Conservation (phyloP, 768 basidiomycete genomes). For the Podaxis sp. region DNA sequence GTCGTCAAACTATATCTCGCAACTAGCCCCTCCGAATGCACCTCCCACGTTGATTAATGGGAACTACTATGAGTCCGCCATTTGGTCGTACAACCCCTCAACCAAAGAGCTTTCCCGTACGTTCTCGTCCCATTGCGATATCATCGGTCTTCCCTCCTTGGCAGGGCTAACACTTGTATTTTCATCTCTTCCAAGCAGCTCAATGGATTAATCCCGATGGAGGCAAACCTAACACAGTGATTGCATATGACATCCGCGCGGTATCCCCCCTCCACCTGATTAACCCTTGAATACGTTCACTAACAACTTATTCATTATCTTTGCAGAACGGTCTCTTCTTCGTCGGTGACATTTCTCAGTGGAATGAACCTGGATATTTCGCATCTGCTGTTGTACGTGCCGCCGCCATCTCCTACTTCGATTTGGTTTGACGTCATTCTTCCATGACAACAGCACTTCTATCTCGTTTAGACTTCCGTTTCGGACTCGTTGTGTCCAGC, state of each 20-base stretch:
- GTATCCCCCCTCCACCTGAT: constrained; percentile 14
- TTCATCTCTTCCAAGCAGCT: constrained; percentile 22
- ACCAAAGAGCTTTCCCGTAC: constrained; percentile 38
- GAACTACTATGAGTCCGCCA: constrained; percentile 36
- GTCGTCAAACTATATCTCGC: background rate
- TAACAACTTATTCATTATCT: background rate
- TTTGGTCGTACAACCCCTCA: constrained; percentile 37
- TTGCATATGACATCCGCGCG: constrained; percentile 35
- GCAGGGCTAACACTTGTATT: background rate
- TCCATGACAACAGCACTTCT: constrained; percentile 16
- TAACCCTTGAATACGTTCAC: background rate
- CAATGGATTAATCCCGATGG: constrained; percentile 44
- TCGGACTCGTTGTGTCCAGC: background rate
- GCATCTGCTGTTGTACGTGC: constrained; percentile 32
- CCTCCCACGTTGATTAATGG: constrained; percentile 3
- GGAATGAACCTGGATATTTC: constrained; percentile 29
- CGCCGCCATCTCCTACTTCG: background rate
- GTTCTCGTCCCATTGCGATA: background rate
- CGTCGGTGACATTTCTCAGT: constrained; percentile 36
- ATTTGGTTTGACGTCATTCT: background rate
- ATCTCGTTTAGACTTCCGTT: constrained; percentile 14
- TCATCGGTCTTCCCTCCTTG: background rate
- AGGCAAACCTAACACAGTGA: constrained; percentile 28
- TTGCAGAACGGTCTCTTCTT: constrained; percentile 38
- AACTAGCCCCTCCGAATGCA: constrained; percentile 26